phyloP scores from a whole-genome alignment of 257 asterid genomes.

The Orobanche coerulescens region DNA sequence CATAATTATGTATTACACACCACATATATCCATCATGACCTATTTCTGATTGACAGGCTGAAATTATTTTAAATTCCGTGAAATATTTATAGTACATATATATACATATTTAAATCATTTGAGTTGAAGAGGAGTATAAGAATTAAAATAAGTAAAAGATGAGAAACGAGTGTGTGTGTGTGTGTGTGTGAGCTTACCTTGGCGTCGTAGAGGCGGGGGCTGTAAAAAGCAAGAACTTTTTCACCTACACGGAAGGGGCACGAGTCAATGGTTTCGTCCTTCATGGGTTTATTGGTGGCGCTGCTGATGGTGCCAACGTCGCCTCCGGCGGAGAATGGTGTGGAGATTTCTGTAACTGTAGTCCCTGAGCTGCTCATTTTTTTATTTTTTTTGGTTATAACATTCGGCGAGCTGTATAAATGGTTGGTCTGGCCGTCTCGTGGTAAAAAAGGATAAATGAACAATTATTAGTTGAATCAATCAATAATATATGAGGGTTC shows the following conservation, averaged over 20 bases:
- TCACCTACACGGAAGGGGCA: slow-evolving; percentile 49
- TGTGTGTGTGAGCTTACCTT: slow-evolving; percentile 43
- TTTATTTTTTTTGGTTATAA: neutral
- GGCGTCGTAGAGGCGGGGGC: slow-evolving; percentile 47
- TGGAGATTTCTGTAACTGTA: slow-evolving; percentile 22
- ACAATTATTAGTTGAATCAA: no score
- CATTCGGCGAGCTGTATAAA: no score
- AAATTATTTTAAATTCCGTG: neutral
- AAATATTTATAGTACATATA: no score
- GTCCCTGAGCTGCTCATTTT: slow-evolving; percentile 26
- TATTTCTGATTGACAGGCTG: neutral
- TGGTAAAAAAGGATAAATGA: no score
- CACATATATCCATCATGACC: no score
- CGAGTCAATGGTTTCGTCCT: slow-evolving; percentile 31
- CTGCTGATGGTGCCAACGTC: slow-evolving; percentile 21
- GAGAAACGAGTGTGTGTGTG: neutral
- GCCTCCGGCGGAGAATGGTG: slow-evolving; percentile 23
- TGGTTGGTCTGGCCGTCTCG: no score
- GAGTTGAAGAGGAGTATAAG: neutral
- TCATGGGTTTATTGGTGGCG: slow-evolving; percentile 18
- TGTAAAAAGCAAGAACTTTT: slow-evolving; percentile 55
- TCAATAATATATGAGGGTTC: no score
- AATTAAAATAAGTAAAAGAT: neutral
- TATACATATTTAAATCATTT: no score
- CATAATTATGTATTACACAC: no score